These are phyloP conservation scores for Phlebiopsis gigantea DNA, from an alignment of 768 basidiomycete species.

Conservation along the genomic window DNA sequence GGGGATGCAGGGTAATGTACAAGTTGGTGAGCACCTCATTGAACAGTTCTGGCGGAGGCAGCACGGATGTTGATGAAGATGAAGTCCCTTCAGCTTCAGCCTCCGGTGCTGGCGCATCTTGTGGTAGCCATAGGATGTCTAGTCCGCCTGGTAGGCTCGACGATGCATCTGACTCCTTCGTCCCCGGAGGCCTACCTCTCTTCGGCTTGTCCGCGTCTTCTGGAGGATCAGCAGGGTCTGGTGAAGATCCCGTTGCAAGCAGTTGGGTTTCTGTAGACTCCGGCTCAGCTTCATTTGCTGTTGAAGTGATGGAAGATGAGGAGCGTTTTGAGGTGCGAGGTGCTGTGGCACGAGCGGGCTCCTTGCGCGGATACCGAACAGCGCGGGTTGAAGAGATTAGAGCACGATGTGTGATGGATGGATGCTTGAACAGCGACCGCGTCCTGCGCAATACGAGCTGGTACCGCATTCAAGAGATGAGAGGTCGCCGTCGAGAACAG, in stretches of 20 bases:
- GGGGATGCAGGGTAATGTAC: slow-evolving; percentile 73
- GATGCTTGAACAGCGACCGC: slow-evolving; percentile 26
- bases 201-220: slow-evolving; percentile 37
- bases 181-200: slow-evolving; percentile 30
- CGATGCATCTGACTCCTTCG: slow-evolving; percentile 19
- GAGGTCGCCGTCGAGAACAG: slow-evolving; percentile 6
- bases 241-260: slow-evolving; percentile 15
- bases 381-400: slow-evolving; percentile 25
- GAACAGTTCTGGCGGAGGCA: slow-evolving; percentile 73
- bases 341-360: slow-evolving; percentile 14
- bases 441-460: slow-evolving; percentile 31
- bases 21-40: slow-evolving; percentile 74
- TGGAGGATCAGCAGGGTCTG: slow-evolving; percentile 17
- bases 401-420: slow-evolving; percentile 22
- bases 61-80: slow-evolving; percentile 25
- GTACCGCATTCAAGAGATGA: slow-evolving; percentile 30
- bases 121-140: slow-evolving; percentile 61
- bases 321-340: slow-evolving; percentile 23
- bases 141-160: slow-evolving; percentile 50
- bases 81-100: not conserved
- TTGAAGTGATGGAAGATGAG: slow-evolving; percentile 30
- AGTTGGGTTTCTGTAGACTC: slow-evolving; percentile 11
- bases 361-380: slow-evolving; percentile 28
- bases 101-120: slow-evolving; percentile 10
- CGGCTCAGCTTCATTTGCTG: slow-evolving; percentile 11